Evolutionary conservation across 2,329 filamentous ascomycete species (phyloP), one percentile per base, ranked within the genome.

Genomic region (Colletotrichum filicis): DNA sequence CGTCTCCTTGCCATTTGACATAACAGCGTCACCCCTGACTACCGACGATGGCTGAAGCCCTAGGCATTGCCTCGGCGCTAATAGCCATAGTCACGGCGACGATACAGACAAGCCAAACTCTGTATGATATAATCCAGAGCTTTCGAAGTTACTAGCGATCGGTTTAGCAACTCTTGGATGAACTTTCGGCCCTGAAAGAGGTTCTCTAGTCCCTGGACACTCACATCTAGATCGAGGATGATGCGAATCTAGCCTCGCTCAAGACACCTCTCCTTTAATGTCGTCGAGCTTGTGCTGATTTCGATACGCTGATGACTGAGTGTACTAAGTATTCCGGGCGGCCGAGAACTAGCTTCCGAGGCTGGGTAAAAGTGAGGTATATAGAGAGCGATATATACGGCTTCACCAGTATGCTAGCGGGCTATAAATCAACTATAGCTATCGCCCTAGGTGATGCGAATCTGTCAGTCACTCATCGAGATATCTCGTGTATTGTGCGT

Each of bases 361-460:
- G 65, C 65, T 72, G 53, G 69, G 32, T 60, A 24, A 42, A 58
- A 35, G 16, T 66, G 2, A 53, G 56, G 22, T 68, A 68, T 14
- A 72, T 64, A 55, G 42, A 72, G 37, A 60, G 62, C 46, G 64
- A 72, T 22, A 64, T 72, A 22, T 2, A 24, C 5, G 59, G 64
- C n/a, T 68, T 72, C 30, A 59, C 49, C 1, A 55, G 30, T 7
- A 72, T 72, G 64, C 37, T 72, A 4, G 59, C 53, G 7, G 69
- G 64, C 22, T 68, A 72, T 60, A 72, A 72, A 32, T 68, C 64
- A 5, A 72, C 56, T 1, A 49, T 66, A 19, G n/a, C 53, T 22
- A 57, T 57, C 16, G 63, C 53, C 1, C 22, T 71, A n/a, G 57
- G 56, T 26, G 32, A 61, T 62, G 49, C 62, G 35, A 71, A 66